phyloP scores from a whole-genome alignment of 164 flowering plant genomes.

The Liriodendron chinense region DNA sequence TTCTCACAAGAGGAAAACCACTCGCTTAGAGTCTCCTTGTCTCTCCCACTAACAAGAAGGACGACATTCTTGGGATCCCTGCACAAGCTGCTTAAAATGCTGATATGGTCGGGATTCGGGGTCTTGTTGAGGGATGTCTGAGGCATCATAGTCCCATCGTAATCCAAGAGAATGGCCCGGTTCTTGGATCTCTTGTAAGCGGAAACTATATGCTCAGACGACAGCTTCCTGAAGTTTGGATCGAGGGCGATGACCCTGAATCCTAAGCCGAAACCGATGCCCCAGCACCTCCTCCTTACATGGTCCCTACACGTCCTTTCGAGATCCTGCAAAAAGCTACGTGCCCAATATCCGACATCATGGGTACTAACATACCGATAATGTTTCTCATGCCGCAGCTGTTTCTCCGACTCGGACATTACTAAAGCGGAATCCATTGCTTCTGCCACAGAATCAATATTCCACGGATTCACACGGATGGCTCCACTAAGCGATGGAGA shows the following conservation, averaged over 20 bases:
- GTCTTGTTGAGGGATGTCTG: conserved; percentile 33
- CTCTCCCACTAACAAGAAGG: conserved; percentile 56
- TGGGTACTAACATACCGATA: conserved; percentile 55
- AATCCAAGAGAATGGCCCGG: conserved; percentile 61
- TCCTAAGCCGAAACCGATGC: conserved; percentile 62
- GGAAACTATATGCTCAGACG: conserved; percentile 56
- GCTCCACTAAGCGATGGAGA: conserved; percentile 69
- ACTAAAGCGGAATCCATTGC: conserved; percentile 54
- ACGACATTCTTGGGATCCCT: conserved; percentile 51
- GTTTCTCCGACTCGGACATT: conserved; percentile 45
- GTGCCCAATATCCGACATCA: conserved; percentile 65
- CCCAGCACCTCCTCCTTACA: conserved; percentile 56
- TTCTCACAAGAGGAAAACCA: conserved; percentile 57
- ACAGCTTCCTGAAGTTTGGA: conserved; percentile 55
- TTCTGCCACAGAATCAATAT: conserved; percentile 56
- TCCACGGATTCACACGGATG: conserved; percentile 65
- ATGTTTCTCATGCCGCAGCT: conserved; percentile 60
- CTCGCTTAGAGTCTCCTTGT: conserved; percentile 33
- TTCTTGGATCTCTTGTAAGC: conserved; percentile 52
- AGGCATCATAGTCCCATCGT: conserved; percentile 52
- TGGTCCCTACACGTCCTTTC: conserved; percentile 58
- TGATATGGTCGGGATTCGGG: conserved; percentile 37
- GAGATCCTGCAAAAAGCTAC: conserved; percentile 53
- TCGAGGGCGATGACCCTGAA: conserved; percentile 56
- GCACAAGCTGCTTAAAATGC: conserved; percentile 46